Evolutionary conservation across 1,139 yeast species (phyloP), one percentile per base, ranked within the genome.

Genomic region (Zhuliangozyma parablackwelliae): DNA sequence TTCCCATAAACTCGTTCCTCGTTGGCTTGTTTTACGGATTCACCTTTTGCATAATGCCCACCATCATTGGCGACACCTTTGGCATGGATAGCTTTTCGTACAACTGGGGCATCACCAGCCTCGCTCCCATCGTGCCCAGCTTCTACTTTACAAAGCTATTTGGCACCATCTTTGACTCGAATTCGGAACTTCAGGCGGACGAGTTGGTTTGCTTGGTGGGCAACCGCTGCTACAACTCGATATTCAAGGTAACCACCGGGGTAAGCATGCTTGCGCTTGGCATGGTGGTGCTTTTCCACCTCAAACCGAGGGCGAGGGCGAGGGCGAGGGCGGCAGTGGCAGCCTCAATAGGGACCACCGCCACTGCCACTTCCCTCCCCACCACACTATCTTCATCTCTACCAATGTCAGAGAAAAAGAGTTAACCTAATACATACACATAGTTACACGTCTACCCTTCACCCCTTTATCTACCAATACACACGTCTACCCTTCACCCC

Each of bases 1-100:
- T 78, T 34, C 61, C 71, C 30, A 33, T 61, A 20, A 56, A 63
- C 25, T 75, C 82, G 2, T 51, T 69, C 12, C 44, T 70, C 8
- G 67, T 72, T 10, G 84, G 84, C 0, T 59, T 75, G 33, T 75
- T 76, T 32, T 78, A 78, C 50, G 84, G 84, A 0, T 75, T 75
- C 44, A 64, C 75, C 3, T 77, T 78, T 57, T 74, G 81, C 44
- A 63, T 76, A 6, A 63, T 74, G 61, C 83, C 83, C 11, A 69
- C 75, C 16, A 67, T 78, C n/a, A 72, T 77, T 6, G 75, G 80
- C 5, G 83, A 78, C 42, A 54, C 63, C 9, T 78, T 78, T 57
- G 83, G 83, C 1, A 67, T 78, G 61, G 66, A 63, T 8, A 65
- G 66, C 35, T 77, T 75, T 47, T 72, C 80, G 1, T 69, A 65